Evolutionary conservation across 352 stramenopile species (phyloP).

Genomic region (Pelagophyceae sp.): DNA sequence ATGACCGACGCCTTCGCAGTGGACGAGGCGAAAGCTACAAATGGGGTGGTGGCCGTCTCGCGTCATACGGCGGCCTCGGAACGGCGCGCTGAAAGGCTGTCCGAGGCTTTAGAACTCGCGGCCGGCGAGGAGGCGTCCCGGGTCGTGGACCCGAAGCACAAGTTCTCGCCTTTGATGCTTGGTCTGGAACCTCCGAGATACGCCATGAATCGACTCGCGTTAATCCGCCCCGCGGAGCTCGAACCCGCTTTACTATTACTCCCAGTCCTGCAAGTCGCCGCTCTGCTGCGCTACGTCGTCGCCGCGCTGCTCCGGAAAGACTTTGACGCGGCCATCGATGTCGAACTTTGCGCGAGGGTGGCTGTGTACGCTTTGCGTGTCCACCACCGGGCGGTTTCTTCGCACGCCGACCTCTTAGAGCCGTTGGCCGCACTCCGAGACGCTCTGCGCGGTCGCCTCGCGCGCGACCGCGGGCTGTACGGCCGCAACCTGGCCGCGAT

Average conservation of each 20-base stretch:
- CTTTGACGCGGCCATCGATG: constrained; percentile 48
- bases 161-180: constrained; percentile 43
- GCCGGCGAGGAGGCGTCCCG: constrained; percentile 69
- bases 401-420: neutral
- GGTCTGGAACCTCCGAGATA: constrained; percentile 85
- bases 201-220: constrained; percentile 78
- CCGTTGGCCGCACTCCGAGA: neutral
- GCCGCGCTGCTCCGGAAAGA: constrained; percentile 49
- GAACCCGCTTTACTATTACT: constrained; percentile 93
- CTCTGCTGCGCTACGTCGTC: constrained; percentile 79
- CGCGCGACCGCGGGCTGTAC: neutral
- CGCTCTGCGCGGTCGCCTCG: neutral
- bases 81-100: constrained; percentile 64
- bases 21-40: too few species aligned
- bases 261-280: constrained; percentile 87
- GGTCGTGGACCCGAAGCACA: constrained; percentile 42
- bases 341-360: constrained; percentile 73
- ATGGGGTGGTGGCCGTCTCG: constrained; percentile 49
- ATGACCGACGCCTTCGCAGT: constrained; percentile 77
- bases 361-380: constrained; percentile 51
- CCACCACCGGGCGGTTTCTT: constrained; percentile 35
- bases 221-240: constrained; percentile 83
- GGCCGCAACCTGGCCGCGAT: constrained; percentile 4
- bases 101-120: constrained; percentile 85
- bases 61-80: neutral